Percentiles rank a stretch among this genome's conserved stretches.
These are phyloP conservation scores for Aspergillus sp. DNA, from an alignment of 2,329 filamentous ascomycete species.

Conservation along the genomic window DNA sequence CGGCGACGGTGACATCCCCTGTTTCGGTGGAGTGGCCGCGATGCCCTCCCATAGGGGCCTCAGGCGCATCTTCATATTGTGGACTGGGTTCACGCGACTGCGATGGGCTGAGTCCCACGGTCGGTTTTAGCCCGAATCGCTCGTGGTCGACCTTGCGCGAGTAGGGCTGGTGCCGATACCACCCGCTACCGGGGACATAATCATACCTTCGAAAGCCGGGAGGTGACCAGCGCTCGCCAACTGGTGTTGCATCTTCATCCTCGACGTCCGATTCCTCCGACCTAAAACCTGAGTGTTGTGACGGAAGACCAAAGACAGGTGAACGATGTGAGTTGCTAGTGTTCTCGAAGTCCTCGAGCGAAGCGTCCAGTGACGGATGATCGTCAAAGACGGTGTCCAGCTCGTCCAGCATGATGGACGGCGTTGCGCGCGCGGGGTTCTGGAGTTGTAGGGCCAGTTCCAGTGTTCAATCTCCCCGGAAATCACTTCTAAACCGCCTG, in stretches of 20 bases:
- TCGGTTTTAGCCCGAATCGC: slow-evolving; percentile 43
- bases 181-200: slow-evolving; percentile 56
- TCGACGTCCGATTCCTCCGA: slow-evolving; percentile 50
- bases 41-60: slow-evolving; percentile 37
- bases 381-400: slow-evolving; percentile 55
- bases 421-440: slow-evolving; percentile 27
- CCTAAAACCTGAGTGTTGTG: slow-evolving; percentile 64
- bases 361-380: slow-evolving; percentile 60
- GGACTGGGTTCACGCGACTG: slow-evolving; percentile 60
- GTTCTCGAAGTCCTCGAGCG: slow-evolving; percentile 62
- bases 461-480: slow-evolving; percentile 22
- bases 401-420: slow-evolving; percentile 46
- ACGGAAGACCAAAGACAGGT: slow-evolving; percentile 55
- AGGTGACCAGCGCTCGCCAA: slow-evolving; percentile 61
- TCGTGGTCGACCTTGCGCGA: slow-evolving; percentile 37
- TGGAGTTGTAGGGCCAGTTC: slow-evolving; percentile 23
- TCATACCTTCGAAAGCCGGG: slow-evolving; percentile 58
- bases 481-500: slow-evolving; percentile 9
- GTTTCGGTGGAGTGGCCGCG: slow-evolving; percentile 23
- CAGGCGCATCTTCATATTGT: slow-evolving; percentile 58
- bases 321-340: slow-evolving; percentile 48
- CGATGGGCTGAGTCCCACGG: slow-evolving; percentile 46
- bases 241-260: slow-evolving; percentile 34
- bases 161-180: slow-evolving; percentile 54
- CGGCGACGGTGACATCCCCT: slow-evolving; percentile 30